phyloP scores from a whole-genome alignment of 1,284 basidiomycete species.

The Trametes pubescens region DNA sequence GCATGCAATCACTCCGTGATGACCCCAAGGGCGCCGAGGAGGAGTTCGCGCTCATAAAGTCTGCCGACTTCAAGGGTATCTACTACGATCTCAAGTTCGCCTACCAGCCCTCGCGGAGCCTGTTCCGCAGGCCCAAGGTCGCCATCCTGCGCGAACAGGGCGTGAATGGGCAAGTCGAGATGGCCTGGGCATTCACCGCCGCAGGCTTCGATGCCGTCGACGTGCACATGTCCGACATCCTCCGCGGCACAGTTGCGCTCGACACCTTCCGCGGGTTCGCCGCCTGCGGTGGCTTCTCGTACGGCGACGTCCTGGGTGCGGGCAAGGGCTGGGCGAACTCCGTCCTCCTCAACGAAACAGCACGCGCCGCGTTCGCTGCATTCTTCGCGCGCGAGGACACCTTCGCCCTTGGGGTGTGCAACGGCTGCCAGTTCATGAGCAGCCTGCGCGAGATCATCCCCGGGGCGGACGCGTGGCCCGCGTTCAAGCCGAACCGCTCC shows the following conservation, averaged over 20 bases:
- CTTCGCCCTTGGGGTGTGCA: conserved; percentile 96
- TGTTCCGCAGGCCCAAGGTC: conserved; percentile 79
- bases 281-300: conserved; percentile 98
- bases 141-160: conserved; percentile 98
- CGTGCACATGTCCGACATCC: conserved; percentile 98
- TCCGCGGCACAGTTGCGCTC: conserved; percentile 75
- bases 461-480: conserved; percentile 88
- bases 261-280: conserved; percentile 85
- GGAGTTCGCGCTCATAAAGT: conserved; percentile 84
- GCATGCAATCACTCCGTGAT: conserved; percentile 92
- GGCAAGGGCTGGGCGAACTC: conserved; percentile 99
- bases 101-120: conserved; percentile 46
- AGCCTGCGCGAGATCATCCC: conserved; percentile 90
- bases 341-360: conserved; percentile 81
- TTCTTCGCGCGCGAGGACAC: conserved; percentile 88
- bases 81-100: conserved; percentile 81
- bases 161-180: conserved; percentile 98
- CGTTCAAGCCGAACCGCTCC: conserved; percentile 89
- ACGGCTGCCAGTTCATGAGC: conserved; percentile 97
- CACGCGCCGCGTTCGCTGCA: conserved; percentile 76
- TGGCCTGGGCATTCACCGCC: conserved; percentile 96
- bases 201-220: conserved; percentile 96
- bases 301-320: conserved; percentile 97
- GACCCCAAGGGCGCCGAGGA: conserved; percentile 81
- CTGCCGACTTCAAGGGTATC: conserved; percentile 72